Percentiles rank a stretch among this genome's conserved stretches.
Conservation (phyloP, 2,329 filamentous ascomycete genomes). For the Sporothrix variecibatus region DNA sequence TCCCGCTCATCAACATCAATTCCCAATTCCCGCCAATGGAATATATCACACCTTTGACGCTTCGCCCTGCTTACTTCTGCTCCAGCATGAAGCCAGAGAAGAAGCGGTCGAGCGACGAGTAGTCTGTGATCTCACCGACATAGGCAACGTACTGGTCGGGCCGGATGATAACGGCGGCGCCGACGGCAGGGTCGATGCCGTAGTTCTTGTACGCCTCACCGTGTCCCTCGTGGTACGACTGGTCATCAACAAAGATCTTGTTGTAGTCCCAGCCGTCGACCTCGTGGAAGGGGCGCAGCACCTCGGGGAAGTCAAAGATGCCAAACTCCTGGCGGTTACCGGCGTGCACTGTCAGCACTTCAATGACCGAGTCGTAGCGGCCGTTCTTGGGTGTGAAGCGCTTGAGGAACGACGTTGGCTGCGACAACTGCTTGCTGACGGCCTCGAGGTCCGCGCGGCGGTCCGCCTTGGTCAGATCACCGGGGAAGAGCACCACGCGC, state of each 20-base stretch:
- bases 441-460: constrained; percentile 40
- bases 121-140: constrained; percentile 23
- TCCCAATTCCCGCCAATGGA: neutral
- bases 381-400: constrained; percentile 22
- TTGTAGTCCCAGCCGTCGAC: constrained; percentile 55
- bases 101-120: constrained; percentile 24
- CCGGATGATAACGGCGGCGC: constrained; percentile 56
- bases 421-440: constrained; percentile 17
- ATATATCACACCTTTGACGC: neutral
- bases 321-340: constrained; percentile 50
- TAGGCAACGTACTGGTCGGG: constrained; percentile 40
- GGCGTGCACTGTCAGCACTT: constrained; percentile 60
- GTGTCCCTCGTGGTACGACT: constrained; percentile 56
- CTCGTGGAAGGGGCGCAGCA: constrained; percentile 48
- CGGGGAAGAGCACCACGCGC: constrained; percentile 62
- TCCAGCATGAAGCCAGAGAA: constrained; percentile 27
- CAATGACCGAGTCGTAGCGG: constrained; percentile 45
- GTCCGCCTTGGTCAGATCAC: constrained; percentile 45
- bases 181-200: constrained; percentile 49
- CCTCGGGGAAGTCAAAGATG: constrained; percentile 51
- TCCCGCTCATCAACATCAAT: neutral
- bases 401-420: constrained; percentile 18
- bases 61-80: neutral
- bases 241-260: constrained; percentile 57
- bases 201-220: constrained; percentile 60